Percentiles rank a stretch among this genome's conserved stretches.
Conservation (phyloP, 2,329 filamentous ascomycete genomes). For the Amauroascus niger region DNA sequence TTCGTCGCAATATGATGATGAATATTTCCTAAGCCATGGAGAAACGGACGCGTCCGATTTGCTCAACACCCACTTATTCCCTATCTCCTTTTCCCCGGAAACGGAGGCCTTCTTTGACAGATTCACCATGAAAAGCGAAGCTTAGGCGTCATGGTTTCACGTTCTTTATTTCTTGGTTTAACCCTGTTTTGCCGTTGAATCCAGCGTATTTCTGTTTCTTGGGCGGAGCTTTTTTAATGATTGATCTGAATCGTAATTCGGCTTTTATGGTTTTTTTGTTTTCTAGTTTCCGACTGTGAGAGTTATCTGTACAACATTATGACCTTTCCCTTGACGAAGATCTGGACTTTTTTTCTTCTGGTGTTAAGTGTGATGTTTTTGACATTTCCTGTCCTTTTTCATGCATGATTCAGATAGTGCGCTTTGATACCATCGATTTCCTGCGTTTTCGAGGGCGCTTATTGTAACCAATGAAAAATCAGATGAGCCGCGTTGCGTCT, state of each 20-base stretch:
- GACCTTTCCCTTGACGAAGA: slow-evolving; percentile 2
- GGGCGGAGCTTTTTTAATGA: neutral
- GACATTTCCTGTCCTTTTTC: neutral
- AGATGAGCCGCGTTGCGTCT: neutral
- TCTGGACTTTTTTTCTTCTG: neutral
- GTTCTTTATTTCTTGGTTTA: neutral
- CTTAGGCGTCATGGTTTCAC: neutral
- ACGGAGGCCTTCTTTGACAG: slow-evolving; percentile 16
- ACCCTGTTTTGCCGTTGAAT: neutral
- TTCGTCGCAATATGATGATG: slow-evolving; percentile 28
- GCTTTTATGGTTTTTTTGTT: neutral
- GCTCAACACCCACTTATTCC: slow-evolving; percentile 11
- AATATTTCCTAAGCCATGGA: slow-evolving; percentile 28
- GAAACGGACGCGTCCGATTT: slow-evolving; percentile 7
- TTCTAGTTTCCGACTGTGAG: neutral
- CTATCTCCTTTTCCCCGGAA: slow-evolving; percentile 12
- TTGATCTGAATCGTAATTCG: neutral
- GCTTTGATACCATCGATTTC: neutral
- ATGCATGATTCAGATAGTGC: neutral
- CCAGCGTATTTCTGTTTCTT: neutral
- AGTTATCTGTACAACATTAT: slow-evolving; percentile 10
- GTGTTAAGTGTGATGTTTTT: neutral
- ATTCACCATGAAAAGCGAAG: slow-evolving; percentile 9
- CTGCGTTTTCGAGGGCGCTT: neutral
- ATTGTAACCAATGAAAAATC: neutral